Evolutionary conservation across 805 yeast genomes (phyloP), one percentile per base, ranked within the genome.

Genomic region (Cyberlindnera amylophila): DNA sequence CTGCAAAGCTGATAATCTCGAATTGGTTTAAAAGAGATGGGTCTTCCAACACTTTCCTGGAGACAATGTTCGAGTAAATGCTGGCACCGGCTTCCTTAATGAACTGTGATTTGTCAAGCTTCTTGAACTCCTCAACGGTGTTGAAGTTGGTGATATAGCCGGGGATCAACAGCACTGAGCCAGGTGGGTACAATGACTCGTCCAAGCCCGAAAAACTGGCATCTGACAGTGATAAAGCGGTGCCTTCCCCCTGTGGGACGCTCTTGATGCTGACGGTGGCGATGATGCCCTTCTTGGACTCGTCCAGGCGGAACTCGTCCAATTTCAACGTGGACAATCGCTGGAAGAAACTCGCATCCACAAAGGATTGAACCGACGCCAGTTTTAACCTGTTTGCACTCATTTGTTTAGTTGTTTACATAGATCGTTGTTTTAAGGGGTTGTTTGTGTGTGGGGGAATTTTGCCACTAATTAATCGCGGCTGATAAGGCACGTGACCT

Each of bases 331-430:
- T 75, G 0, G 95, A 74, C 10, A 93, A 71, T 50, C 75, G 75
- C 32, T 83, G 81, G 66, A 91, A 93, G 62, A 93, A 93, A 0
- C 96, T 77, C 1, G 96, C 79, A 55, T 91, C 97, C 17, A 86
- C 81, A 59, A 84, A 85, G 2, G 96, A 82, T 44, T 76, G 80
- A 16, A 80, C 61, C 0, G 85, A 74, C 0, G 62, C 53, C 47
- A 53, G 65, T 33, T 58, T 63, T 21, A 66, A 47, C 11, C 21
- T 34, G 32, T 27, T 43, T 11, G 21, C 35, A 13, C 36, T 4
- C 41, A 38, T 38, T n/a, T n/a, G n/a, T n/a, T n/a, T n/a, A n/a
- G n/a, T n/a, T n/a, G n/a, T n/a, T n/a, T n/a, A n/a, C n/a, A n/a
- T n/a, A n/a, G n/a, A n/a, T n/a, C n/a, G n/a, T n/a, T n/a, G n/a